A percentile compares a stretch with the other conserved stretches of the same genome.
These are phyloP conservation scores for Chlamydomonas schloesseri DNA, from an alignment of 139 green algal genomes.

Conservation along the genomic window DNA sequence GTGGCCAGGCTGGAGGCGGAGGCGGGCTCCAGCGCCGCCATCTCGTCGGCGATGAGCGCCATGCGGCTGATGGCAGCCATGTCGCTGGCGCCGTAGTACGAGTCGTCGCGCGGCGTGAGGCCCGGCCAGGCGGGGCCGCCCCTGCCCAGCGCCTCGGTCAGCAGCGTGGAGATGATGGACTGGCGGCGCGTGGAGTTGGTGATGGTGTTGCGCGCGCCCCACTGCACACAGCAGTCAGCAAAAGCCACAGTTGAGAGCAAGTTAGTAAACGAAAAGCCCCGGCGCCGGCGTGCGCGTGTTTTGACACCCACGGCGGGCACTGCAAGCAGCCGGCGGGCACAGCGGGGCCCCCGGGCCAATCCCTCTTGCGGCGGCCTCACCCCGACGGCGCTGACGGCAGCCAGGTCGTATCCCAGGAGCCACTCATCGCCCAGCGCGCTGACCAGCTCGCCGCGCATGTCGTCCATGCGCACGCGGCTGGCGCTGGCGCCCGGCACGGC, in stretches of 20 bases:
- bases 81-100: conserved; percentile 56
- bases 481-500: conserved; percentile 3
- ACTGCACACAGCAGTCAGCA: too few relatives aligned
- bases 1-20: neutral
- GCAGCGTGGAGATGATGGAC: neutral
- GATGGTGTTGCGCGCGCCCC: conserved; percentile 1
- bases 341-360: too few relatives aligned
- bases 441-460: conserved; percentile 1
- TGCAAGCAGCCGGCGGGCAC: too few relatives aligned
- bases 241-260: too few relatives aligned
- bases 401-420: neutral
- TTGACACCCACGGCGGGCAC: too few relatives aligned
- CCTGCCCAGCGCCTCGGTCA: neutral
- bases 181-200: neutral
- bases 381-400: neutral
- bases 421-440: conserved; percentile 4
- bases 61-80: conserved; percentile 50
- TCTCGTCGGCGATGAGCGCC: conserved; percentile 59
- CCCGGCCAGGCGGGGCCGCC: conserved; percentile 7
- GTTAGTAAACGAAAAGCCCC: too few relatives aligned
- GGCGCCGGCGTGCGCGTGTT: too few relatives aligned
- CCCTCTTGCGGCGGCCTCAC: too few relatives aligned
- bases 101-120: neutral
- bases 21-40: neutral
- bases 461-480: neutral